These are phyloP conservation scores for Candida germanica DNA, from an alignment of 805 yeast species.

Conservation along the genomic window DNA sequence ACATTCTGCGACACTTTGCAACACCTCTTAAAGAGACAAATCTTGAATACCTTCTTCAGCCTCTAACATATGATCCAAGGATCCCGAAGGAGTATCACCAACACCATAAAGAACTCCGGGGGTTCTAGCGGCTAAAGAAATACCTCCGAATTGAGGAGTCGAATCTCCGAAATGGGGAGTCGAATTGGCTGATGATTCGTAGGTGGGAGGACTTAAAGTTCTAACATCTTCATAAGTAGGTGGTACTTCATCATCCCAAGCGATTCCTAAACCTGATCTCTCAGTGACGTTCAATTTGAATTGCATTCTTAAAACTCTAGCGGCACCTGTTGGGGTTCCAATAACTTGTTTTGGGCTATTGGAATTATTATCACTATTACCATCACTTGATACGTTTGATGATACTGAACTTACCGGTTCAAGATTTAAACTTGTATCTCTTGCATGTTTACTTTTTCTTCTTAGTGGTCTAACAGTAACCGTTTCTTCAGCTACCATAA, in stretches of 20 bases:
- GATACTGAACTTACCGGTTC: conserved; percentile 24
- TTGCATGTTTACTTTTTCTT: conserved; percentile 3
- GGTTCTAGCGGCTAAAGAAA: conserved; percentile 16
- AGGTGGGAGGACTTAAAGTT: conserved; percentile 84
- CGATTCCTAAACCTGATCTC: conserved; percentile 90
- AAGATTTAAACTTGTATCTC: conserved; percentile 13
- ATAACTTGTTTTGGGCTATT: conserved; percentile 18
- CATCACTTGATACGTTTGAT: conserved; percentile 13
- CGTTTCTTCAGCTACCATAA: conserved; percentile 91
- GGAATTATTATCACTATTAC: background rate
- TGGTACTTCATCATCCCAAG: conserved; percentile 99
- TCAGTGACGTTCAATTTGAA: conserved; percentile 81
- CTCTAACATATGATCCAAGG: conserved; percentile 23
- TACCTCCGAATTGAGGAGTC: conserved; percentile 10
- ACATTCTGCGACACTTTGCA: too few relatives aligned
- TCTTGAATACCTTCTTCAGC: conserved; percentile 35
- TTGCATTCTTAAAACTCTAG: conserved; percentile 92
- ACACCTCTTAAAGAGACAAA: conserved; percentile 13
- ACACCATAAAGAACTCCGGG: conserved; percentile 43
- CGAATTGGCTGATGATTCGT: conserved; percentile 28
- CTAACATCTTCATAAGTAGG: conserved; percentile 88
- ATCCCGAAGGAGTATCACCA: conserved; percentile 37
- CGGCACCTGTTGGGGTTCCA: conserved; percentile 91
- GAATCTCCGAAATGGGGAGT: conserved; percentile 21
- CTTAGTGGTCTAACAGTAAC: conserved; percentile 34